Conservation (phyloP, 352 stramenopile species). For the Pythium volutum region DNA sequence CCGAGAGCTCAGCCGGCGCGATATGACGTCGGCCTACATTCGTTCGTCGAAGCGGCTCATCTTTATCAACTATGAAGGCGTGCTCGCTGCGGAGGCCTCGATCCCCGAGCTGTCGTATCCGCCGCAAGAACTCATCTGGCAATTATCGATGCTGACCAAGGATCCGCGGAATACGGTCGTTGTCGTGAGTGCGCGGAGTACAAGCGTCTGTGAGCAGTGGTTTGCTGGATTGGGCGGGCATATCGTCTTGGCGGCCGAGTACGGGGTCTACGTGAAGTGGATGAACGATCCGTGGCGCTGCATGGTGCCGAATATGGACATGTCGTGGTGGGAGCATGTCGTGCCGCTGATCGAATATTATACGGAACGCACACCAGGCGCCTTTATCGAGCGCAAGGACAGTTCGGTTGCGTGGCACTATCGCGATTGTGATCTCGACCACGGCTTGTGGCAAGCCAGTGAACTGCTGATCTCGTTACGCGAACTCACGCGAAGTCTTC, state of each 20-base stretch:
- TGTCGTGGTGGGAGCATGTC: slow-evolving; percentile 77
- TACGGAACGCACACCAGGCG: slow-evolving; percentile 77
- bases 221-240: slow-evolving; percentile 62
- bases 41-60: slow-evolving; percentile 64
- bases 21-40: slow-evolving; percentile 85
- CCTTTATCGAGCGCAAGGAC: slow-evolving; percentile 83
- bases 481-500: slow-evolving; percentile 68
- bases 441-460: slow-evolving; percentile 88
- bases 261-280: slow-evolving; percentile 83
- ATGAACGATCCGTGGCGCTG: slow-evolving; percentile 67
- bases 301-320: slow-evolving; percentile 80
- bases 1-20: slow-evolving; percentile 71
- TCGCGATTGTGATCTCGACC: slow-evolving; percentile 83
- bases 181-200: slow-evolving; percentile 67
- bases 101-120: slow-evolving; percentile 87
- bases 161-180: slow-evolving; percentile 77
- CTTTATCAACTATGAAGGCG: slow-evolving; percentile 91
- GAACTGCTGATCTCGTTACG: slow-evolving; percentile 80
- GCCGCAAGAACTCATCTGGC: slow-evolving; percentile 78
- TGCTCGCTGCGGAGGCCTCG: slow-evolving; percentile 74
- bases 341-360: slow-evolving; percentile 80
- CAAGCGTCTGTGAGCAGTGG: slow-evolving; percentile 73
- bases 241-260: slow-evolving; percentile 72
- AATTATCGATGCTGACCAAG: slow-evolving; percentile 79
- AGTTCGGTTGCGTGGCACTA: slow-evolving; percentile 91